phyloP scores from a whole-genome alignment of 306 rosid species.

The Rosa lucieae region DNA sequence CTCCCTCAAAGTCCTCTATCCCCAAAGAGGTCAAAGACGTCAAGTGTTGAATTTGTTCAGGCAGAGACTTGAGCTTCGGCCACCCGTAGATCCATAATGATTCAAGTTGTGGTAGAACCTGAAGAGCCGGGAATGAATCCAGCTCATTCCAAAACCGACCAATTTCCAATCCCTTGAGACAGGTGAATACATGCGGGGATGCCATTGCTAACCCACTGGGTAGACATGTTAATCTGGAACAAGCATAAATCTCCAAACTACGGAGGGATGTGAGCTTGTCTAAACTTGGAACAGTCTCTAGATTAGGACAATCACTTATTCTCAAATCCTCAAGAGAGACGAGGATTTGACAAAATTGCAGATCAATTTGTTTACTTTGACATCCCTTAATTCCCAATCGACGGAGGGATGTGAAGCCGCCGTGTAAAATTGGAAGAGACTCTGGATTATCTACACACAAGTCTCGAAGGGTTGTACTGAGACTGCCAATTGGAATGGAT shows the following conservation, averaged over 20 bases:
- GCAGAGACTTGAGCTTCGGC: slow-evolving; percentile 8
- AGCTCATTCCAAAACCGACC: not conserved
- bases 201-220: not conserved
- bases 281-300: not conserved
- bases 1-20: not conserved
- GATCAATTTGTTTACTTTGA: too few species aligned
- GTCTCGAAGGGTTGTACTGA: not conserved
- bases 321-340: not conserved
- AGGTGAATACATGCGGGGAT: not conserved
- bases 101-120: too few species aligned
- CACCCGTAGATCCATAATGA: not conserved
- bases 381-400: accelerated
- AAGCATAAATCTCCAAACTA: not conserved
- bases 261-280: not conserved
- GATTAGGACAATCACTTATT: not conserved
- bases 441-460: not conserved
- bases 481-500: not conserved
- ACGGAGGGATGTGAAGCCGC: not conserved
- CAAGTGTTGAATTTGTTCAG: slow-evolving; percentile 8
- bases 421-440: not conserved
- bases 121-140: not conserved
- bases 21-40: not conserved
- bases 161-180: accelerated
- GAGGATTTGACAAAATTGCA: not conserved
- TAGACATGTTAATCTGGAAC: not conserved